Percentiles rank a stretch among this genome's conserved stretches.
These are phyloP conservation scores for Pleurotus citrinopileatus DNA, from an alignment of 768 basidiomycete species.

Conservation along the genomic window DNA sequence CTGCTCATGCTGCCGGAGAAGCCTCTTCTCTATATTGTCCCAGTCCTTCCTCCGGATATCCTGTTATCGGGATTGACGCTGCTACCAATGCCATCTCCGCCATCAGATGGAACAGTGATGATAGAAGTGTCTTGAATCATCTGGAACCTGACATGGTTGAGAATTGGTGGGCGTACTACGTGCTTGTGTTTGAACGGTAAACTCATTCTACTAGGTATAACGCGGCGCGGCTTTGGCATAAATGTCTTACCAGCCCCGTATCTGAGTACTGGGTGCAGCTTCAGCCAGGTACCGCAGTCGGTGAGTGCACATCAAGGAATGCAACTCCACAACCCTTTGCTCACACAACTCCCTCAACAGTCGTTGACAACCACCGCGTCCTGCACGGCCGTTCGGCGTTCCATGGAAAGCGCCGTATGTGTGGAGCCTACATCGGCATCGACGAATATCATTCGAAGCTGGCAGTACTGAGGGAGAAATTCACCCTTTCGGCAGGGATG, in stretches of 20 bases:
- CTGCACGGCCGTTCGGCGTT: slow-evolving; percentile 94
- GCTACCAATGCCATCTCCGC: slow-evolving; percentile 60
- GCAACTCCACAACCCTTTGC: neutral
- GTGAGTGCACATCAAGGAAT: slow-evolving; percentile 46
- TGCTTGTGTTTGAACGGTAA: neutral
- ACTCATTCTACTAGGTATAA: slow-evolving; percentile 53
- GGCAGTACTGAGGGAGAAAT: slow-evolving; percentile 61
- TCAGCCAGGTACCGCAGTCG: slow-evolving; percentile 80
- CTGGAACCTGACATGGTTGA: slow-evolving; percentile 62
- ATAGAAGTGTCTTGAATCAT: slow-evolving; percentile 76
- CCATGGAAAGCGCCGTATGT: slow-evolving; percentile 85
- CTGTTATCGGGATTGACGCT: slow-evolving; percentile 68
- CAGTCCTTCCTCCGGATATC: slow-evolving; percentile 57
- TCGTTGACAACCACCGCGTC: slow-evolving; percentile 91
- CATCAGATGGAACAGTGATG: slow-evolving; percentile 94
- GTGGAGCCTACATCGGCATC: slow-evolving; percentile 89
- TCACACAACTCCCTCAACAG: neutral
- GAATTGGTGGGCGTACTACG: slow-evolving; percentile 51
- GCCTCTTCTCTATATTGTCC: slow-evolving; percentile 52
- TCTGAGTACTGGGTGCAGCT: slow-evolving; percentile 93
- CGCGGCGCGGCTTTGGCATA: slow-evolving; percentile 78
- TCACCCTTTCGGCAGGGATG: slow-evolving; percentile 21
- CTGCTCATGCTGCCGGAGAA: slow-evolving; percentile 90
- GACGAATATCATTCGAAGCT: slow-evolving; percentile 90
- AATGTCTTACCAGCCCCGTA: slow-evolving; percentile 70